Conservation (phyloP, 345 rosid genomes). For the Punica granatum region DNA sequence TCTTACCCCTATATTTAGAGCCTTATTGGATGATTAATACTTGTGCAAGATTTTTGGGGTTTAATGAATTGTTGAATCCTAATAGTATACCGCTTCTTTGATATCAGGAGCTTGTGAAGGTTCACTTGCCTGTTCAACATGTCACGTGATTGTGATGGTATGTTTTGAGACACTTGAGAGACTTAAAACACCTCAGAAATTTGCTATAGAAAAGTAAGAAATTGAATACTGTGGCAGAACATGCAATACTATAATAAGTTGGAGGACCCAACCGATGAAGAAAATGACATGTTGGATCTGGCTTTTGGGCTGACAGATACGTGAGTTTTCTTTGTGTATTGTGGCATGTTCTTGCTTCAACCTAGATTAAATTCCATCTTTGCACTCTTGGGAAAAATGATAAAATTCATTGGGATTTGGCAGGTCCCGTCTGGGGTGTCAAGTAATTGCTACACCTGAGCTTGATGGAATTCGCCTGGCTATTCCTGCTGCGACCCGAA, state of each 20-base stretch:
- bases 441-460: conserved; percentile 70
- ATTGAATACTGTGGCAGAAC: conserved; percentile 36
- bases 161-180: background rate
- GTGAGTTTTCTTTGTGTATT: conserved; percentile 34
- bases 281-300: conserved; percentile 97
- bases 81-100: conserved; percentile 14
- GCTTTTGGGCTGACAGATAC: conserved; percentile 90
- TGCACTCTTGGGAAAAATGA: background rate
- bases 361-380: background rate
- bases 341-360: background rate
- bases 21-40: background rate
- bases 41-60: background rate
- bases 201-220: conserved; percentile 1
- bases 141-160: conserved; percentile 90
- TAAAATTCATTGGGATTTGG: conserved; percentile 7
- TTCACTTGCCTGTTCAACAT: conserved; percentile 95
- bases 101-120: conserved; percentile 84
- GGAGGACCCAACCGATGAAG: conserved; percentile 93
- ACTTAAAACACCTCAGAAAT: background rate
- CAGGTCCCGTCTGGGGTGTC: conserved; percentile 89
- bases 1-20: too few species aligned
- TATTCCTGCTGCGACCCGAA: conserved; percentile 79
- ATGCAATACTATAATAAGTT: conserved; percentile 74
- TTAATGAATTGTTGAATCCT: background rate
- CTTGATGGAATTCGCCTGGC: conserved; percentile 75